These are phyloP conservation scores for thale cress (Arabidopsis thaliana) DNA, from an alignment of 345 rosid genomes.

Conservation along the genomic window TAIR10.1 NC_003071.7:7577501-7578000, in stretches of 20 bases:
- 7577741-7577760: slow-evolving; percentile 21
- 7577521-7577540: slow-evolving; percentile 10
- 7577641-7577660: background rate
- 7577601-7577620: slow-evolving; percentile 22
- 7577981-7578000: slow-evolving; percentile 23
- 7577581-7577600: slow-evolving; percentile 19
- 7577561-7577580: slow-evolving; percentile 27
- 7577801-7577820: background rate
- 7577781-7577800: background rate
- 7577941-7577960: slow-evolving; percentile 34
- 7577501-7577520: slow-evolving; percentile 39
- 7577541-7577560: slow-evolving; percentile 34
- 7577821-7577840: background rate
- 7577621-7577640: background rate
- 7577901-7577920: slow-evolving; percentile 41
- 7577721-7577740: slow-evolving; percentile 31
- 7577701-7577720: background rate
- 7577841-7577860: slow-evolving; percentile 14
- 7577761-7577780: background rate
- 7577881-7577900: slow-evolving; percentile 28
- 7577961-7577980: slow-evolving; percentile 42
- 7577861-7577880: background rate
- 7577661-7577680: background rate
- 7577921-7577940: slow-evolving; percentile 40
- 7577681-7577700: background rate